A percentile compares a stretch with the other conserved stretches of the same genome.
phyloP scores from a whole-genome alignment of 2,329 filamentous ascomycete species.

The Monilinia fructigena region DNA sequence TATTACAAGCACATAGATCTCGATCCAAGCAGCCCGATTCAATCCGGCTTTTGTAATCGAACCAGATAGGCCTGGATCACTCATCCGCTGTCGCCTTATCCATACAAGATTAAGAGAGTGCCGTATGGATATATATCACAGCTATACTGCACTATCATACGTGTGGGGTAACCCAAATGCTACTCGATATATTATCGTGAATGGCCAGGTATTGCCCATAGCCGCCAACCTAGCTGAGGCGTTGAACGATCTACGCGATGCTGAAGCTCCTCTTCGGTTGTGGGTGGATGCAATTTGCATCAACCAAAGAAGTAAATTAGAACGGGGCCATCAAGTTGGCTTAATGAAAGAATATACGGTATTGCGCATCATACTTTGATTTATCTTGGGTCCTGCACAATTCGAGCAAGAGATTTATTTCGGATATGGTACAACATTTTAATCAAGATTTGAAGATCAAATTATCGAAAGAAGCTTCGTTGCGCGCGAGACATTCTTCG shows the following conservation, averaged over 20 bases:
- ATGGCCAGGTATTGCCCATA: background rate
- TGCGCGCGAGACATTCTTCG: background rate
- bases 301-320: background rate
- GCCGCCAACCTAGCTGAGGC: background rate
- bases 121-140: background rate
- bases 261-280: background rate
- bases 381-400: background rate
- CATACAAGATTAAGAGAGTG: background rate
- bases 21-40: background rate
- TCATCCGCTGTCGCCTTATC: background rate
- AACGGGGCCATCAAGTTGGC: background rate
- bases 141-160: background rate
- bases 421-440: background rate
- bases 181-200: background rate
- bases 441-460: background rate
- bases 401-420: background rate
- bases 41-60: background rate
- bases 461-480: background rate
- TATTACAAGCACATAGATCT: background rate
- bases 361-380: background rate
- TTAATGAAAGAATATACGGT: background rate
- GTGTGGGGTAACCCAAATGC: background rate
- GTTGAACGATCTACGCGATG: background rate
- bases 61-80: background rate
- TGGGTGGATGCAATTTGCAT: background rate